Evolutionary conservation across 192 early-diverging fungal genomes (phyloP).

Genomic region (Entophlyctis helioformis): DNA sequence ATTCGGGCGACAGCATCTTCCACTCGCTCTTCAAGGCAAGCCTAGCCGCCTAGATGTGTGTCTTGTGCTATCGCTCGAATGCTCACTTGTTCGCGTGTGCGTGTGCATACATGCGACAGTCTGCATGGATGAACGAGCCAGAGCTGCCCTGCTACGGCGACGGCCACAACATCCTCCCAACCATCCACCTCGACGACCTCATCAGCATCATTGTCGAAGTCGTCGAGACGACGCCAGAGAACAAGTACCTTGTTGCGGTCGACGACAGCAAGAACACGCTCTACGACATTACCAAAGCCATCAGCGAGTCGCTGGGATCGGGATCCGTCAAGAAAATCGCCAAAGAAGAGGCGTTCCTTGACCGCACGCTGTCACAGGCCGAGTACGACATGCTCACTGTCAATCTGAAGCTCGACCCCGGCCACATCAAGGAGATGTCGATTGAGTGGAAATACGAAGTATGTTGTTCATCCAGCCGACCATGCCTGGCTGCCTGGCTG

Average conservation of each 20-base stretch:
- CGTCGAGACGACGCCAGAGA: constrained; percentile 35
- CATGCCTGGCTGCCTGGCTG: background rate
- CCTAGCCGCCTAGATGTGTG: too few relatives aligned
- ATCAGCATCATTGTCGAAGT: constrained; percentile 42
- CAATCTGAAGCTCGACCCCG: constrained; percentile 42
- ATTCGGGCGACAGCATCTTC: constrained; percentile 43
- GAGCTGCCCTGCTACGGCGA: constrained; percentile 42
- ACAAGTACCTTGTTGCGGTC: constrained; percentile 43
- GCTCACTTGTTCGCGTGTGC: too few relatives aligned
- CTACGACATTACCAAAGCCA: constrained; percentile 41
- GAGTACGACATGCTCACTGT: constrained; percentile 45
- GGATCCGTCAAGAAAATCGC: constrained; percentile 37
- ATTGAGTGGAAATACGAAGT: constrained; percentile 55
- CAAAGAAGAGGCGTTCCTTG: constrained; percentile 40
- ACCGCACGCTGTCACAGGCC: constrained; percentile 31
- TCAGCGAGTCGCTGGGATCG: constrained; percentile 34
- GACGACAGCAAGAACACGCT: constrained; percentile 42
- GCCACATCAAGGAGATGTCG: constrained; percentile 40
- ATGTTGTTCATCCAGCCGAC: background rate
- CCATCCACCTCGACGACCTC: constrained; percentile 46
- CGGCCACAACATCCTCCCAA: constrained; percentile 38
- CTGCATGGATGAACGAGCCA: constrained; percentile 46
- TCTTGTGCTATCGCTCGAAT: background rate
- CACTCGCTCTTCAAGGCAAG: constrained; percentile 42
- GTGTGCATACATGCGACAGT: too few relatives aligned